Evolutionary conservation across 805 yeast species (phyloP), one percentile per base, ranked within the genome.

Genomic region (Teunomyces stri): DNA sequence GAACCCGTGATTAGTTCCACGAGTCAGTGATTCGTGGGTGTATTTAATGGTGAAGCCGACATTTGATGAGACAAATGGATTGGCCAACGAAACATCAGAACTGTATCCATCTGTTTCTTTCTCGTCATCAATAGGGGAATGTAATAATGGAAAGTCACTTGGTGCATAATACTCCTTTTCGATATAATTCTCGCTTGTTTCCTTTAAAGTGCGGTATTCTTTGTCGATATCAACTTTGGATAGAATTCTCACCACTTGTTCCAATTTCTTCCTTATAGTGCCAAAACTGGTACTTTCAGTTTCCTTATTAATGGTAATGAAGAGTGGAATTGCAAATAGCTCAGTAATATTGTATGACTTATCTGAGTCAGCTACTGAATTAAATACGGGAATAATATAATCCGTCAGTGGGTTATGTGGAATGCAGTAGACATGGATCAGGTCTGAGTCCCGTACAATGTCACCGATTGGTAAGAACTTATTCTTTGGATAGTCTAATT

Each of bases 281-380:
- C 84, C 85, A 58, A 78, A 82, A 20, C 88, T 82, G 2, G 58
- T 56, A 4, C 74, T 62, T 33, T 87, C 92, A 3, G 53, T 48
- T 1, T 70, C 72, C 30, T 71, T 69, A 1, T 75, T 59, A 44
- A 89, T 57, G 0, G 82, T 75, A 25, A 90, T 70, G 54, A 90
- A 83, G 55, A 89, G 81, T 2, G 98, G 98, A 1, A 84, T 62
- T 1, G 90, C 95, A 66, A 89, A 87, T 1, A 82, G 65, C 37
- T 73, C 73, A 0, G 76, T 71, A 10, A 68, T 60, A 9, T 64
- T 63, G 44, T 67, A 65, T 1, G 70, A 62, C 38, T 57, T 54
- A 45, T 69, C 68, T 46, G 69, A 47, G 62, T 74, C 65, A 55
- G 72, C 60, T 54, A 75, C 58, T 36, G 63, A 49, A 31, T 74